Evolutionary conservation across 202 grass and related monocot genomes (phyloP), one percentile per base, ranked within the genome.

Genomic region (Carex sylvatica): DNA sequence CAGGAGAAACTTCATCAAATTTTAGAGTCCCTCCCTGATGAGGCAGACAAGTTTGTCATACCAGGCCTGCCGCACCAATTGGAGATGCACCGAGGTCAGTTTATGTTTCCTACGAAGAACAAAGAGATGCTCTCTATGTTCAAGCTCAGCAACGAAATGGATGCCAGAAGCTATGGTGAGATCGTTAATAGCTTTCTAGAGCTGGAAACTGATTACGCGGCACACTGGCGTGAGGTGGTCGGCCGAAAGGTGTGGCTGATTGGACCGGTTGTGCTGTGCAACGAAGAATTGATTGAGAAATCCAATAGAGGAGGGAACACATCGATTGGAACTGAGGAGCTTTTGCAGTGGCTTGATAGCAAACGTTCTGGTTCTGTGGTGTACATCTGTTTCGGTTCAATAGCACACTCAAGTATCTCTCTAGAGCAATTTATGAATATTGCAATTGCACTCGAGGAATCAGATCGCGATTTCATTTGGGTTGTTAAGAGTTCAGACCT

Each of bases 311-410:
- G 81, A 13, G 30, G 0, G 19, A 52, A 46, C 9, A 28, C 70
- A 55, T 82, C 83, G 0, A 24, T 44, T 2, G 82, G 84, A 65
- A 70, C 71, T 1, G 73, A 83, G 22, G 61, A 73, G 22, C 86
- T 80, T 54, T 47, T 87, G 44, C 51, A 30, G 0, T 96, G 93
- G 93, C 87, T 97, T 1, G 77, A 91, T 76, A 3, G 11, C 4
- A 88, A 81, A 23, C 40, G 22, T 14, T 18, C 38, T 2, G 44
- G 46, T 46, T 88, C 91, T 1, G 91, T 93, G 42, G 65, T 93
- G 60, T 97, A 97, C 84, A 86, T 97, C 6, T 85, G 83, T 58
- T 97, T 97, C 19, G 94, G 94, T 15, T 88, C 87, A 66, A 13
- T 90, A 18, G 4, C 68, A 9, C 15, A 20, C 9, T 4, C 30